These are phyloP conservation scores for Fusarium metavorans DNA, from an alignment of 2,329 filamentous ascomycete genomes.

Conservation along the genomic window DNA sequence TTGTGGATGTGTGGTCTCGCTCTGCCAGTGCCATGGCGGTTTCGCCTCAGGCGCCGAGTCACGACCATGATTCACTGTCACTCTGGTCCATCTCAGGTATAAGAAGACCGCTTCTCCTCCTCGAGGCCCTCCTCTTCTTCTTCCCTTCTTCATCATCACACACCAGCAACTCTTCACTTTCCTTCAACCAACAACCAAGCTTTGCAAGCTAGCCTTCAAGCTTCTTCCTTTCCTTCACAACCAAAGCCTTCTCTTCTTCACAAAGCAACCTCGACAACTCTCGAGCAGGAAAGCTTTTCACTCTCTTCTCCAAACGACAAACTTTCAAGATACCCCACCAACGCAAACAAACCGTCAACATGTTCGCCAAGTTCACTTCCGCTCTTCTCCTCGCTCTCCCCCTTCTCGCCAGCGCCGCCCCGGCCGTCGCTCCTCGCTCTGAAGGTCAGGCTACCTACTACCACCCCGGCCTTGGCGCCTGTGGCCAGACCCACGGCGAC, in stretches of 20 bases:
- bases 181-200: slow-evolving; percentile 10
- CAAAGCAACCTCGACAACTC: background rate
- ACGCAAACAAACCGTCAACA: slow-evolving; percentile 24
- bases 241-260: background rate
- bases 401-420: slow-evolving; percentile 28
- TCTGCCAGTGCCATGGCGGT: background rate
- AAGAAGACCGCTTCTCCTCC: slow-evolving; percentile 17
- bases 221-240: background rate
- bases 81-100: slow-evolving; percentile 12
- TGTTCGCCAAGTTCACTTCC: slow-evolving; percentile 36
- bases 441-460: slow-evolving; percentile 65
- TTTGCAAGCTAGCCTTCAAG: slow-evolving; percentile 22
- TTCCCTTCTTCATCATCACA: slow-evolving; percentile 19
- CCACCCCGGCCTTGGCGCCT: slow-evolving; percentile 74
- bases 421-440: slow-evolving; percentile 14
- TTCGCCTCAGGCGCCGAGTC: background rate
- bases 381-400: slow-evolving; percentile 36
- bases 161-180: slow-evolving; percentile 3
- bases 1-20: background rate
- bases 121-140: background rate
- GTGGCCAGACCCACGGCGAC: slow-evolving; percentile 68
- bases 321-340: background rate
- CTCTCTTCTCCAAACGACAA: background rate
- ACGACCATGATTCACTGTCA: slow-evolving; percentile 27
- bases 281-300: background rate